Conservation (phyloP, 805 yeast species). For the Nakazawaea ishiwadae region DNA sequence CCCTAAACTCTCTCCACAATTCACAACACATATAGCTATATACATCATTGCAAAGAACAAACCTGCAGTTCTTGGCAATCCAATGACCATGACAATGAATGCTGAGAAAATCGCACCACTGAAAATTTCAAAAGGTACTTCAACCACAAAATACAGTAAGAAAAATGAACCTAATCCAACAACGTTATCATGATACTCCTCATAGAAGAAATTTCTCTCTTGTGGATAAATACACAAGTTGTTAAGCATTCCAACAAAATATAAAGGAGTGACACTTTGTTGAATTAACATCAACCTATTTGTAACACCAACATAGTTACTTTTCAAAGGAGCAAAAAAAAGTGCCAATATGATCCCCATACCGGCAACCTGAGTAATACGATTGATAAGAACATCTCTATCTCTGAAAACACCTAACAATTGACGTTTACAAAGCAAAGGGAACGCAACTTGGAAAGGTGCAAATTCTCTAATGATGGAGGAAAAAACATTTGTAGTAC, state of each 20-base stretch:
- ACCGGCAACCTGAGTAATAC: slow-evolving; percentile 53
- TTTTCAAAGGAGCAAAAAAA: slow-evolving; percentile 51
- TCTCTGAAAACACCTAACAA: slow-evolving; percentile 32
- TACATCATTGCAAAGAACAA: slow-evolving; percentile 65
- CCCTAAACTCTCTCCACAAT: slow-evolving; percentile 84
- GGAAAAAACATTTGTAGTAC: slow-evolving; percentile 12
- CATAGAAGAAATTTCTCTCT: slow-evolving; percentile 72
- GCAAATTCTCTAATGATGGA: slow-evolving; percentile 19
- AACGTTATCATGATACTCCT: slow-evolving; percentile 70
- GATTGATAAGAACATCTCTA: slow-evolving; percentile 50
- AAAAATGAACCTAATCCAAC: slow-evolving; percentile 66
- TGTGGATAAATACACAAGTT: slow-evolving; percentile 72
- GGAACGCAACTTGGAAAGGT: slow-evolving; percentile 22
- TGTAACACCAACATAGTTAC: slow-evolving; percentile 39
- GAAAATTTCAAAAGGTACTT: slow-evolving; percentile 62
- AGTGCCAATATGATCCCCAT: slow-evolving; percentile 57
- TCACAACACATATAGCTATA: slow-evolving; percentile 47
- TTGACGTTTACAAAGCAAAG: slow-evolving; percentile 27
- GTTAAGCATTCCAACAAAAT: slow-evolving; percentile 75
- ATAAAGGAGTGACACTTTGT: slow-evolving; percentile 69
- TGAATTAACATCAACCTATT: slow-evolving; percentile 68
- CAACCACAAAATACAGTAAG: slow-evolving; percentile 51
- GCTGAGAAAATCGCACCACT: slow-evolving; percentile 55
- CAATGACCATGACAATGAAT: slow-evolving; percentile 64
- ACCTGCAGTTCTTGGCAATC: slow-evolving; percentile 62